phyloP scores from a whole-genome alignment of 768 basidiomycete species.

The Boletus insuetus region DNA sequence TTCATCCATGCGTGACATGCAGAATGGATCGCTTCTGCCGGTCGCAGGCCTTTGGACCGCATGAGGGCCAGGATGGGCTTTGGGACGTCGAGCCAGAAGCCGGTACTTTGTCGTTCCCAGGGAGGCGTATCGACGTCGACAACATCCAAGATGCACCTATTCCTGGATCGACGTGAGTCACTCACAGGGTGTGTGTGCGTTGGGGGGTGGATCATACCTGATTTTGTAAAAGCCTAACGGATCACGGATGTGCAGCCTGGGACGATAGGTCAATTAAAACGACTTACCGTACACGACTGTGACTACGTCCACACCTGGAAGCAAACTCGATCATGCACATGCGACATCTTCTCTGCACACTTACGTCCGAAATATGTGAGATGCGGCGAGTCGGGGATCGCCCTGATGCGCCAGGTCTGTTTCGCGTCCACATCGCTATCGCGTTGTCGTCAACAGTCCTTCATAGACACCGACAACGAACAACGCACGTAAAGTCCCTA shows the following conservation, averaged over 20 bases:
- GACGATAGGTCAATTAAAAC: neutral
- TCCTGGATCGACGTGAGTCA: slow-evolving; percentile 35
- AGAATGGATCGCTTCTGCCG: slow-evolving; percentile 81
- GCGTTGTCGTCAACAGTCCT: neutral
- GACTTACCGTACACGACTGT: slow-evolving; percentile 72
- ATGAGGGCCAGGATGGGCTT: slow-evolving; percentile 50
- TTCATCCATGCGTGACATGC: slow-evolving; percentile 84
- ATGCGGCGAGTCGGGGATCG: slow-evolving; percentile 53
- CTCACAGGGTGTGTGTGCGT: neutral
- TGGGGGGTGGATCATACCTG: slow-evolving; percentile 37
- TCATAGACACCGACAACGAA: neutral
- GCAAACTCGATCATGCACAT: neutral
- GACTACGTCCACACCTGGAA: slow-evolving; percentile 56
- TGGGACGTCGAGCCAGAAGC: slow-evolving; percentile 80
- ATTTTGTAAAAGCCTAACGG: slow-evolving; percentile 75
- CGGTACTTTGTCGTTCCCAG: slow-evolving; percentile 70
- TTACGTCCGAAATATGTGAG: slow-evolving; percentile 71
- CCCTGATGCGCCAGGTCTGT: slow-evolving; percentile 71
- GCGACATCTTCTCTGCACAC: slow-evolving; percentile 24
- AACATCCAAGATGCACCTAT: slow-evolving; percentile 64
- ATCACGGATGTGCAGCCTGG: neutral
- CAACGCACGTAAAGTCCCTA: slow-evolving; percentile 73
- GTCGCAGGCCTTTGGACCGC: slow-evolving; percentile 51
- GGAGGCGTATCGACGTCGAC: slow-evolving; percentile 78
- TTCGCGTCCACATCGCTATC: slow-evolving; percentile 72